phyloP scores from a whole-genome alignment of 495 filamentous ascomycete species.

The Chaetomium cochliodes region DNA sequence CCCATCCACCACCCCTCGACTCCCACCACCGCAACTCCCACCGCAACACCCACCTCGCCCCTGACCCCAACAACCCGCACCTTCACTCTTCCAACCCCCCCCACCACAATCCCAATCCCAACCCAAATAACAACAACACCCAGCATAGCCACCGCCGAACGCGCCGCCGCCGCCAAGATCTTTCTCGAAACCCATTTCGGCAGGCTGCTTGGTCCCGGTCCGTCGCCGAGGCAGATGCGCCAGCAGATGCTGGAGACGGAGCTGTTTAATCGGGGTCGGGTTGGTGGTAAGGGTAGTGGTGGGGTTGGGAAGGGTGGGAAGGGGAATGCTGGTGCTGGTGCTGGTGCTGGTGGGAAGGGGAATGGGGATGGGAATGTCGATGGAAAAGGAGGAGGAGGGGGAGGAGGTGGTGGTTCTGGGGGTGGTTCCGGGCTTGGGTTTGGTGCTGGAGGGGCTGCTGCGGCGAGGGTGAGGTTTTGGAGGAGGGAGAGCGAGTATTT shows the following conservation, averaged over 20 bases:
- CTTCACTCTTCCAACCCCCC: too few relatives aligned
- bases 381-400: too few relatives aligned
- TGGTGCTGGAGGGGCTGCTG: constrained; percentile 50
- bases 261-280: constrained; percentile 44
- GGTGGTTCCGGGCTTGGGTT: neutral
- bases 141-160: constrained; percentile 77
- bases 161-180: constrained; percentile 74
- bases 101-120: too few relatives aligned
- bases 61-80: too few relatives aligned
- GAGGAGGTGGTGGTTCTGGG: too few relatives aligned
- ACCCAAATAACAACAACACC: too few relatives aligned
- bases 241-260: constrained; percentile 64
- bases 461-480: constrained; percentile 57
- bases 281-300: neutral
- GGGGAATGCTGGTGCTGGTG: constrained; percentile 10
- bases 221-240: constrained; percentile 61
- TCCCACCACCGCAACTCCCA: neutral
- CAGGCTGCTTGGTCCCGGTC: constrained; percentile 49
- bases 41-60: neutral
- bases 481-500: constrained; percentile 71
- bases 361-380: too few relatives aligned
- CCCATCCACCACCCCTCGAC: neutral
- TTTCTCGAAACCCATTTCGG: constrained; percentile 85
- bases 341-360: constrained; percentile 12
- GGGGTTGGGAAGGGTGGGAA: neutral